Conservation (phyloP, 192 early-diverging fungal species). For the Cladochytrium replicatum region DNA sequence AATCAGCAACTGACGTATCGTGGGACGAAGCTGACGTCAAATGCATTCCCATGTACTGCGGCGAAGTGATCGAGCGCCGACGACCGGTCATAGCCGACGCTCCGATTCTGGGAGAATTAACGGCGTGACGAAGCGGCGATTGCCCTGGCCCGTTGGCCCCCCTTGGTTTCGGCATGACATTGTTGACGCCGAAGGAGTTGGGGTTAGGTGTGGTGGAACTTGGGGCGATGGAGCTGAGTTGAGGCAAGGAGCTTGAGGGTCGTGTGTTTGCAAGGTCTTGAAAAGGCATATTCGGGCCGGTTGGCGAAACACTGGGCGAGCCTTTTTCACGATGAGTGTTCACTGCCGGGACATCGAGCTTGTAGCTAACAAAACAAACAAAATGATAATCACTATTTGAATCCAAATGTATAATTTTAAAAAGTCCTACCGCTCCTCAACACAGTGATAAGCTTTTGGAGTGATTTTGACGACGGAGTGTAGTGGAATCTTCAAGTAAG, state of each 20-base stretch:
- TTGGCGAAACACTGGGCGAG: not conserved
- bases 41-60: no score
- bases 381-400: slow-evolving; percentile 1
- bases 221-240: not conserved
- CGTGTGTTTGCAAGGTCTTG: not conserved
- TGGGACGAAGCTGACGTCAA: no score
- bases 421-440: slow-evolving; percentile 69
- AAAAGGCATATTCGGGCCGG: not conserved
- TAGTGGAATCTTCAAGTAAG: slow-evolving; percentile 97
- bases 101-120: no score
- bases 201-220: no score
- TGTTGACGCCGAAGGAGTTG: no score
- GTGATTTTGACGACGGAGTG: slow-evolving; percentile 96
- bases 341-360: slow-evolving; percentile 94
- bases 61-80: no score
- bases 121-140: no score
- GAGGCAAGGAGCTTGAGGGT: not conserved
- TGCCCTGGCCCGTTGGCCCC: no score
- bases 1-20: no score
- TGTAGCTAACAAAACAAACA: slow-evolving; percentile 31
- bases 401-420: slow-evolving; percentile 3
- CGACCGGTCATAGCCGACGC: no score
- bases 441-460: slow-evolving; percentile 91
- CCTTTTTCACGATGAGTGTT: slow-evolving; percentile 73
- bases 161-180: no score